A percentile compares a stretch with the other conserved stretches of the same genome.
Conservation (phyloP, 148 eudicot genomes). For the Silene uniflora region DNA sequence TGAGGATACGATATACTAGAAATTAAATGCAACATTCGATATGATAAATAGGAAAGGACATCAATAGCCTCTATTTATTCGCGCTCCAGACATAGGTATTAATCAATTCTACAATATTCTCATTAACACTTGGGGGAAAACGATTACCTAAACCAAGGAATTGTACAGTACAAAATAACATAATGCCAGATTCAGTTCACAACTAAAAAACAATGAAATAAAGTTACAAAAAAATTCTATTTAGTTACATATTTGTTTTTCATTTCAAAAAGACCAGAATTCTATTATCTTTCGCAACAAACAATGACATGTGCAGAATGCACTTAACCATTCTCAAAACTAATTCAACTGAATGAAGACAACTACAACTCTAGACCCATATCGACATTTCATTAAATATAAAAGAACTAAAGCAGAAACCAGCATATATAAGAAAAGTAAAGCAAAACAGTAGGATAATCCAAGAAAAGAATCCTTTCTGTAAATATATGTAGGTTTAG, state of each 20-base stretch:
- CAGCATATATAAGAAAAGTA: neutral
- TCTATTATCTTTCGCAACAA: neutral
- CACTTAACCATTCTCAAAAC: neutral
- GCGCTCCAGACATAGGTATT: neutral
- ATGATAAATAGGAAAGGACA: neutral
- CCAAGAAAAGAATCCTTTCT: neutral
- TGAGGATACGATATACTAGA: neutral
- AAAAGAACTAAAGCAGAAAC: neutral
- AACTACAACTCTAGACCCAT: neutral
- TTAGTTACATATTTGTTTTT: too few relatives aligned
- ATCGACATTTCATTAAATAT: neutral
- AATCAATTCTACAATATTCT: neutral
- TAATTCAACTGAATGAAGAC: neutral
- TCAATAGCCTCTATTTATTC: neutral
- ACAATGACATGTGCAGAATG: neutral
- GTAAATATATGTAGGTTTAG: neutral
- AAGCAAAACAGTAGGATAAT: neutral
- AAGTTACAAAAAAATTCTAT: too few relatives aligned
- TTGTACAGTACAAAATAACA: neutral
- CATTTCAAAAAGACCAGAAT: neutral
- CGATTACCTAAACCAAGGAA: neutral
- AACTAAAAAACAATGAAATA: too few relatives aligned
- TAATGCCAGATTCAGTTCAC: too few relatives aligned
- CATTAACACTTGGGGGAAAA: too few relatives aligned
- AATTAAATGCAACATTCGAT: neutral